phyloP scores from a whole-genome alignment of 148 eudicot species.

The Rheum nobile region DNA sequence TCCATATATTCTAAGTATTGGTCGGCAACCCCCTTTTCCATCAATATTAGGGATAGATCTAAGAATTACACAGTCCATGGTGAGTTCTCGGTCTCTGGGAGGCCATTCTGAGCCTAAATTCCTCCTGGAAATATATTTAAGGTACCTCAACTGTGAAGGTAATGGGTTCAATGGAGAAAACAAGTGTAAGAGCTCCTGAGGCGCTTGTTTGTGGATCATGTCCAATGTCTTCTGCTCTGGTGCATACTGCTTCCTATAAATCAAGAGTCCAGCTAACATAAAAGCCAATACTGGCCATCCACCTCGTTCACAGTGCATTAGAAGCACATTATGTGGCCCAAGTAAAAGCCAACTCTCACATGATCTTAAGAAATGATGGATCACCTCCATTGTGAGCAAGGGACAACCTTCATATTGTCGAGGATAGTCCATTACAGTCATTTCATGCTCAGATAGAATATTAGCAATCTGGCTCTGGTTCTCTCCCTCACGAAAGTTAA shows the following conservation, averaged over 20 bases:
- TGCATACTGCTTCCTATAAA: conserved; percentile 51
- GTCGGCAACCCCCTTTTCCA: conserved; percentile 71
- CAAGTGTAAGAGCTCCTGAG: conserved; percentile 57
- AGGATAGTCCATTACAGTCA: conserved; percentile 81
- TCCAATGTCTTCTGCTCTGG: conserved; percentile 73
- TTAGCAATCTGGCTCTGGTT: conserved; percentile 40
- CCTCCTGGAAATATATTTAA: conserved; percentile 77
- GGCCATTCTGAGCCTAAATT: conserved; percentile 69
- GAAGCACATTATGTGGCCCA: conserved; percentile 60
- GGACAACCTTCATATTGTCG: conserved; percentile 58
- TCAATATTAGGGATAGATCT: conserved; percentile 68
- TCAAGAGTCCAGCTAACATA: conserved; percentile 76
- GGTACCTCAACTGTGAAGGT: conserved; percentile 82
- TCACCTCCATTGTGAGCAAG: conserved; percentile 53
- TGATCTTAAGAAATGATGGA: conserved; percentile 69
- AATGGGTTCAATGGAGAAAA: conserved; percentile 61
- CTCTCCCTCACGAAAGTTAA: conserved; percentile 64
- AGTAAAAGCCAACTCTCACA: conserved; percentile 72
- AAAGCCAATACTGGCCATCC: conserved; percentile 77
- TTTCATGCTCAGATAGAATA: conserved; percentile 46
- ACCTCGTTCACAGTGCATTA: conserved; percentile 78
- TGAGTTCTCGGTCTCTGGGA: conserved; percentile 50
- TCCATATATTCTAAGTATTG: conserved; percentile 67
- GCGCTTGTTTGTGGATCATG: conserved; percentile 79
- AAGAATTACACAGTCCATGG: conserved; percentile 62